Evolutionary conservation across 2,329 filamentous ascomycete species (phyloP).

Genomic region (Diaporthe humulicola): DNA sequence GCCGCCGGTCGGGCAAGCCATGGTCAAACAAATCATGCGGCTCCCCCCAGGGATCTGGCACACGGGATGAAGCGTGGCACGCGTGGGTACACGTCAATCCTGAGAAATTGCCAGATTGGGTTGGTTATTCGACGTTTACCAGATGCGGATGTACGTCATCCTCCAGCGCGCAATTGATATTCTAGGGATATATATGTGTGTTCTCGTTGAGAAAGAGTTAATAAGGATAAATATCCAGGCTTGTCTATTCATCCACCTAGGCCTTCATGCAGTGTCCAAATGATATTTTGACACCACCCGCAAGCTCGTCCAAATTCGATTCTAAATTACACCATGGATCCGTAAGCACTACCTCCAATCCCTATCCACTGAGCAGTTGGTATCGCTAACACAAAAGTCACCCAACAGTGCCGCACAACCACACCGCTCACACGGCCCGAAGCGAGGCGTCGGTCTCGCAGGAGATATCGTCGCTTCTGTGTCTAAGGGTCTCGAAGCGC

Average conservation of each 20-base stretch:
- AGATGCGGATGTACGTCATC: not conserved
- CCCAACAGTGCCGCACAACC: not conserved
- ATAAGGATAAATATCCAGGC: not conserved
- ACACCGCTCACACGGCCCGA: not conserved
- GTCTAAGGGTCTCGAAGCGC: constrained; percentile 13
- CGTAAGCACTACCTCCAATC: not conserved
- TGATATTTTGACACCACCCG: no score
- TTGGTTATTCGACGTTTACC: not conserved
- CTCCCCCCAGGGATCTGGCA: not conserved
- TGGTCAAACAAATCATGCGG: not conserved
- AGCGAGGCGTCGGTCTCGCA: not conserved
- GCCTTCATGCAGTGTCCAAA: no score
- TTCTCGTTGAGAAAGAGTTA: not conserved
- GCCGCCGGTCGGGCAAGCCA: not conserved
- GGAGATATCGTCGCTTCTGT: constrained; percentile 20
- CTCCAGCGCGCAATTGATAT: not conserved
- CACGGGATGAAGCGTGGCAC: not conserved
- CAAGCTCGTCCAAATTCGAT: no score
- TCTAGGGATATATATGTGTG: not conserved
- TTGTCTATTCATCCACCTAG: not conserved
- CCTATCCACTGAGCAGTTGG: not conserved
- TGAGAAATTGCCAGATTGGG: constrained; percentile 12
- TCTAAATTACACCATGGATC: not conserved
- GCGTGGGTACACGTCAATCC: constrained; percentile 13
- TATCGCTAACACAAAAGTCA: not conserved